Percentiles rank a stretch among this genome's conserved stretches.
phyloP scores from a whole-genome alignment of 192 early-diverging fungal genomes.

The Allomyces macrogynus region DNA sequence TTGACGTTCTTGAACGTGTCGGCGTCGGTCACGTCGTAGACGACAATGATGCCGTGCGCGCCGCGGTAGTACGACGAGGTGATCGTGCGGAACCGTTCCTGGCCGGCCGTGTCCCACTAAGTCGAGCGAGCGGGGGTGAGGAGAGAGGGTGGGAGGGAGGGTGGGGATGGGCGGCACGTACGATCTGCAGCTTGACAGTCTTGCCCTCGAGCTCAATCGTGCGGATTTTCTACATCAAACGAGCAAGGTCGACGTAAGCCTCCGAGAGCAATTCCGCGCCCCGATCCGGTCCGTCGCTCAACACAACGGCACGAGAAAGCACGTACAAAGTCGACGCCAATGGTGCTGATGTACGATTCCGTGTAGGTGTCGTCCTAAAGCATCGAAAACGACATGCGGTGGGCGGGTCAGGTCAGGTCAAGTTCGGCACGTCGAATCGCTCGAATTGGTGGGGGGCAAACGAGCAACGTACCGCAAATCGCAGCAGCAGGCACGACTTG shows the following conservation, averaged over 20 bases:
- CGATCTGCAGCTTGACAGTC: slow-evolving; percentile 92
- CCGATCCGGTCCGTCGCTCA: too few species aligned
- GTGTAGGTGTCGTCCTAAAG: slow-evolving; percentile 89
- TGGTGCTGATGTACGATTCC: slow-evolving; percentile 94
- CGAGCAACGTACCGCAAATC: slow-evolving; percentile 52
- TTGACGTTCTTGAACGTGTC: slow-evolving; percentile 92
- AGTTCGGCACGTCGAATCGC: too few species aligned
- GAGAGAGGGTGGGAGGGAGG: neutral
- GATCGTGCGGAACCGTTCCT: slow-evolving; percentile 97
- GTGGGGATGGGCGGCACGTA: slow-evolving; percentile 18
- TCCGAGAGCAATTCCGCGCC: too few species aligned
- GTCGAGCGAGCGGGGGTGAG: neutral
- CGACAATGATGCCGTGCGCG: slow-evolving; percentile 96
- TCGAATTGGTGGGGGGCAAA: neutral
- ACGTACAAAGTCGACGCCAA: slow-evolving; percentile 95
- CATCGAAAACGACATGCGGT: too few species aligned
- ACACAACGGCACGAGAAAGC: neutral
- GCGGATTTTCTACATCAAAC: slow-evolving; percentile 66
- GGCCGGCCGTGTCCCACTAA: slow-evolving; percentile 94
- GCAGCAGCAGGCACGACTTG: slow-evolving; percentile 88
- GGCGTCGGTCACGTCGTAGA: slow-evolving; percentile 92
- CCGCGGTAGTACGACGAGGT: slow-evolving; percentile 95
- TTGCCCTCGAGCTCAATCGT: slow-evolving; percentile 97
- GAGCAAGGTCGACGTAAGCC: neutral
- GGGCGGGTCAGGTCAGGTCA: too few species aligned